Conservation (phyloP, 306 rosid genomes). For the Medicago truncatula region DNA sequence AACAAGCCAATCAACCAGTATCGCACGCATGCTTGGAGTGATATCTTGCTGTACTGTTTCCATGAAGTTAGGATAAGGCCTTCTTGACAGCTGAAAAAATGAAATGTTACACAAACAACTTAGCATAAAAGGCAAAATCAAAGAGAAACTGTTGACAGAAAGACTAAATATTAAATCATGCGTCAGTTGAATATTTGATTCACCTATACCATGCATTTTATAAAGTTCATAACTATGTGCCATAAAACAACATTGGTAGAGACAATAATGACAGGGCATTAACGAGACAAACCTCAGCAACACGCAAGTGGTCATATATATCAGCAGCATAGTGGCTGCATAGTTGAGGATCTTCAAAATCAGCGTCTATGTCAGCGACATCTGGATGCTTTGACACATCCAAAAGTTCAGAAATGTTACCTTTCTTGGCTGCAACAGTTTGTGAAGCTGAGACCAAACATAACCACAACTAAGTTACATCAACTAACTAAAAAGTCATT, state of each 20-base stretch:
- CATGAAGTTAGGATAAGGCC: slow-evolving; percentile 71
- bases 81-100: slow-evolving; percentile 67
- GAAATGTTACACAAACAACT: slow-evolving; percentile 29
- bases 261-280: slow-evolving; percentile 20
- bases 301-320: slow-evolving; percentile 69
- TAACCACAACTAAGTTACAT: background rate
- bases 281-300: slow-evolving; percentile 71
- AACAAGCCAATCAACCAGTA: slow-evolving; percentile 95
- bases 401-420: slow-evolving; percentile 38
- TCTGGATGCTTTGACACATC: slow-evolving; percentile 48
- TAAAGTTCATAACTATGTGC: slow-evolving; percentile 2
- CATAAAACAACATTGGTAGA: background rate
- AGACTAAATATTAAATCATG: slow-evolving; percentile 1
- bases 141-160: slow-evolving; percentile 33
- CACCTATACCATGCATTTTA: background rate
- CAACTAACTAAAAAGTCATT: background rate
- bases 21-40: slow-evolving; percentile 85
- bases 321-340: slow-evolving; percentile 80
- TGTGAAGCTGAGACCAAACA: slow-evolving; percentile 24
- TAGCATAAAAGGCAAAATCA: slow-evolving; percentile 20
- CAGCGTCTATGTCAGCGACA: slow-evolving; percentile 67
- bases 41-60: slow-evolving; percentile 77
- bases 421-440: slow-evolving; percentile 51
- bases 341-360: slow-evolving; percentile 64
- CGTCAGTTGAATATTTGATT: background rate